A percentile compares a stretch with the other conserved stretches of the same genome.
Evolutionary conservation across 257 asterid genomes (phyloP).

Genomic region (Solanum pimpinellifolium): DNA sequence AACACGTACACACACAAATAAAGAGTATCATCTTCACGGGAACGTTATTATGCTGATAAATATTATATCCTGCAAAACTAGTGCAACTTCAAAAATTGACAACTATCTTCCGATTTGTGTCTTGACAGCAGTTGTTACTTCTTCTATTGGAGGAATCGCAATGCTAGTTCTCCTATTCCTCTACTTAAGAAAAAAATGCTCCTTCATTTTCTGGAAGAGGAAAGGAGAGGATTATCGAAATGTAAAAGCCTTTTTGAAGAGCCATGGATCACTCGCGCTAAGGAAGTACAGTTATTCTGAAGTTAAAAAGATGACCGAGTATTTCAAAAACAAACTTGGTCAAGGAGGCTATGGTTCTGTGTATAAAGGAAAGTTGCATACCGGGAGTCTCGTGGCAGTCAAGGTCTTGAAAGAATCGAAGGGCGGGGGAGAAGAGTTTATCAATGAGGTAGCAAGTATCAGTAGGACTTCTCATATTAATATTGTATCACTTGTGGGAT

Average conservation of each 20-base stretch:
- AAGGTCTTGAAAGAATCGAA: background rate
- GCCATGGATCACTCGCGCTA: background rate
- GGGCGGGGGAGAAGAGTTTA: background rate
- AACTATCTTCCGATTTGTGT: background rate
- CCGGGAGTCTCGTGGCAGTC: background rate
- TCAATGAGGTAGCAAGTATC: background rate
- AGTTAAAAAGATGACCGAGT: background rate
- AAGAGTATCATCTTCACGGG: background rate
- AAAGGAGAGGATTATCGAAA: background rate
- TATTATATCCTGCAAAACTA: background rate
- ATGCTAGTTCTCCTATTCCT: accelerated
- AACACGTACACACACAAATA: background rate
- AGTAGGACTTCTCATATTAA: background rate
- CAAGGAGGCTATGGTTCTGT: background rate
- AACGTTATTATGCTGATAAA: background rate
- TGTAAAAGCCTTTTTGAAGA: background rate
- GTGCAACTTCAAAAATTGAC: background rate
- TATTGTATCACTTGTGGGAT: background rate
- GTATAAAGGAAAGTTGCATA: background rate
- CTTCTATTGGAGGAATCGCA: background rate
- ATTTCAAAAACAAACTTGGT: background rate
- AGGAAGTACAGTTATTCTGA: background rate
- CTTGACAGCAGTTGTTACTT: background rate
- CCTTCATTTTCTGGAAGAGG: background rate
- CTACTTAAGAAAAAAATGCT: background rate